Evolutionary conservation across 345 rosid genomes (phyloP).

Genomic region (Salix koriyanagi): DNA sequence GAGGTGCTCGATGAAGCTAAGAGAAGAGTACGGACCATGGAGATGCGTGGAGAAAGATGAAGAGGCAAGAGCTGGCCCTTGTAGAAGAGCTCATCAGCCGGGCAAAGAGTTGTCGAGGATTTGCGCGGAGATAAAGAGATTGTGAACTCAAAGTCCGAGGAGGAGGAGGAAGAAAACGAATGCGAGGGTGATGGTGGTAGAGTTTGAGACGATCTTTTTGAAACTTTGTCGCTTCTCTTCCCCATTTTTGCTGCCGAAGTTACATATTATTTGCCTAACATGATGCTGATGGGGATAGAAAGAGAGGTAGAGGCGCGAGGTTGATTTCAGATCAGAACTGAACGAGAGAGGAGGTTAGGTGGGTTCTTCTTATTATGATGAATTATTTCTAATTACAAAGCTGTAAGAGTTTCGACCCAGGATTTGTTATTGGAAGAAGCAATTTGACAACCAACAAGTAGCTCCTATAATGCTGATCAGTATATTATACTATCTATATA

Average conservation of each 20-base stretch:
- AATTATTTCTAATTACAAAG: no score
- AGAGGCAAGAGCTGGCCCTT: conserved; percentile 95
- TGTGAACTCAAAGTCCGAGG: conserved; percentile 92
- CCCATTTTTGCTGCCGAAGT: conserved; percentile 19
- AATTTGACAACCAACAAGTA: background rate
- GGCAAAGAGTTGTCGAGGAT: conserved; percentile 64
- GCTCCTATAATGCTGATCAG: background rate
- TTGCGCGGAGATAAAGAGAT: conserved; percentile 71
- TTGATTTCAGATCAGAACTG: background rate
- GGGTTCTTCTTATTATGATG: background rate
- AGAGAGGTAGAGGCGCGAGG: background rate
- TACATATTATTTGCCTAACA: background rate
- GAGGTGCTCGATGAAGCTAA: conserved; percentile 70
- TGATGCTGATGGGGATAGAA: background rate
- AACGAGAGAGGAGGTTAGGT: background rate
- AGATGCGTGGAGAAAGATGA: conserved; percentile 86
- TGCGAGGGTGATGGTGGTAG: conserved; percentile 68
- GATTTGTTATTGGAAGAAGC: no score
- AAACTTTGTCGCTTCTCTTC: conserved; percentile 31
- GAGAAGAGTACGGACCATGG: conserved; percentile 84
- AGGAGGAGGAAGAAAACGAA: conserved; percentile 73
- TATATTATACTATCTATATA: background rate
- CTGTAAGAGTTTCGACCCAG: no score
- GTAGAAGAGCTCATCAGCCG: conserved; percentile 97
- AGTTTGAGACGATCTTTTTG: conserved; percentile 44